phyloP scores from a whole-genome alignment of 2,329 filamentous ascomycete species.

The Botryotinia narcissicola region DNA sequence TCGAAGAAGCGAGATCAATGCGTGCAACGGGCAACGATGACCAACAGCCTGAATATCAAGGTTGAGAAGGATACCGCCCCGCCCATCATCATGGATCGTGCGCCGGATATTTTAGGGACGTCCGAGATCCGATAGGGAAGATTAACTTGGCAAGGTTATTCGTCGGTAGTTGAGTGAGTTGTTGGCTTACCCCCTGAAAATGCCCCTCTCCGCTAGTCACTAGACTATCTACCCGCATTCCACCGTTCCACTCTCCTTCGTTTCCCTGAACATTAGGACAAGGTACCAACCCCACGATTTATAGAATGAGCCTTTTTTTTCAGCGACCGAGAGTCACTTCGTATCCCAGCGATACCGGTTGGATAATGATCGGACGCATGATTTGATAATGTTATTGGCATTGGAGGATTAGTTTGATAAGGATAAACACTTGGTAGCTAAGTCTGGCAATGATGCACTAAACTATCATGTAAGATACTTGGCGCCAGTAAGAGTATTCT shows the following conservation, averaged over 20 bases:
- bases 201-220: neutral
- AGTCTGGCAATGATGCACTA: neutral
- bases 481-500: neutral
- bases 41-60: neutral
- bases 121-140: neutral
- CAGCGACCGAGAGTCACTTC: neutral
- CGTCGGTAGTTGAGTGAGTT: neutral
- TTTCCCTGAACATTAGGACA: neutral
- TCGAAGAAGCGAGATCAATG: neutral
- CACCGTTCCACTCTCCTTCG: neutral
- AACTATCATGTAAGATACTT: conserved; percentile 7
- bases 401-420: neutral
- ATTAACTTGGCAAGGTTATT: neutral
- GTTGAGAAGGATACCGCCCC: neutral
- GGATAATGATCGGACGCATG: neutral
- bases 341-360: neutral
- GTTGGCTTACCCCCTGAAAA: neutral
- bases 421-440: conserved; percentile 2
- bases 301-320: neutral
- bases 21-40: neutral
- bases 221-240: neutral
- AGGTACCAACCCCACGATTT: neutral
- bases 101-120: neutral
- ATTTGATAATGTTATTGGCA: conserved; percentile 12
- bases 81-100: neutral